Conservation (phyloP, 345 rosid genomes). For the Linum lewisii region DNA sequence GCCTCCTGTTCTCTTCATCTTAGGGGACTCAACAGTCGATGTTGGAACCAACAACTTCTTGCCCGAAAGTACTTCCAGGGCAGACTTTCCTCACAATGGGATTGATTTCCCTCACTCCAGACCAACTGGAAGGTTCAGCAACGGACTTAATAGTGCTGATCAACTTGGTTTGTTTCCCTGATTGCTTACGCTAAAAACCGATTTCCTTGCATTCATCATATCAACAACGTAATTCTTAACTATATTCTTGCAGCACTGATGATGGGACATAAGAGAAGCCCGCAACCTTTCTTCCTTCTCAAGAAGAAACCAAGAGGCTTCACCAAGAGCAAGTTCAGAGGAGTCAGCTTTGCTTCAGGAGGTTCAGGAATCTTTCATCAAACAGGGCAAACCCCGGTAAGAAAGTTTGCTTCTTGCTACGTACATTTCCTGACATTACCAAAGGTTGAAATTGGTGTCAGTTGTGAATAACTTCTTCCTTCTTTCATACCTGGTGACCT, state of each 20-base stretch:
- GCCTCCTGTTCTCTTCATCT: slow-evolving; percentile 29
- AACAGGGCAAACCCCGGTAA: slow-evolving; percentile 23
- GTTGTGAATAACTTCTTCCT: background rate
- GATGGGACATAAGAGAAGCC: slow-evolving; percentile 42
- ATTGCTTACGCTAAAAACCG: background rate
- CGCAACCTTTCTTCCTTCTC: slow-evolving; percentile 28
- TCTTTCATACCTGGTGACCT: slow-evolving; percentile 5
- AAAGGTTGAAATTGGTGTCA: background rate
- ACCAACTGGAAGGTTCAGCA: slow-evolving; percentile 56
- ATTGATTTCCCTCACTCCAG: slow-evolving; percentile 35
- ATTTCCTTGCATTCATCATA: background rate
- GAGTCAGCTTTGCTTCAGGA: slow-evolving; percentile 48
- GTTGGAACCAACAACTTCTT: slow-evolving; percentile 45
- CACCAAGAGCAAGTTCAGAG: slow-evolving; percentile 23
- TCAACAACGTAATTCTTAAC: background rate
- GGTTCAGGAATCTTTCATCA: slow-evolving; percentile 37
- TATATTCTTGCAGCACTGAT: slow-evolving; percentile 24
- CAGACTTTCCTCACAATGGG: slow-evolving; percentile 37
- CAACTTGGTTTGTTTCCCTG: slow-evolving; percentile 26
- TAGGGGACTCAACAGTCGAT: slow-evolving; percentile 54
- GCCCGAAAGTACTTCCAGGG: slow-evolving; percentile 22
- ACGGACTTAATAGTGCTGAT: slow-evolving; percentile 53
- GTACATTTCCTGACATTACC: background rate
- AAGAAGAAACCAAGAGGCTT: slow-evolving; percentile 16
- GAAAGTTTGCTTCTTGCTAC: background rate